Evolutionary conservation across 257 asterid species (phyloP).

Genomic region (Apocynum venetum): DNA sequence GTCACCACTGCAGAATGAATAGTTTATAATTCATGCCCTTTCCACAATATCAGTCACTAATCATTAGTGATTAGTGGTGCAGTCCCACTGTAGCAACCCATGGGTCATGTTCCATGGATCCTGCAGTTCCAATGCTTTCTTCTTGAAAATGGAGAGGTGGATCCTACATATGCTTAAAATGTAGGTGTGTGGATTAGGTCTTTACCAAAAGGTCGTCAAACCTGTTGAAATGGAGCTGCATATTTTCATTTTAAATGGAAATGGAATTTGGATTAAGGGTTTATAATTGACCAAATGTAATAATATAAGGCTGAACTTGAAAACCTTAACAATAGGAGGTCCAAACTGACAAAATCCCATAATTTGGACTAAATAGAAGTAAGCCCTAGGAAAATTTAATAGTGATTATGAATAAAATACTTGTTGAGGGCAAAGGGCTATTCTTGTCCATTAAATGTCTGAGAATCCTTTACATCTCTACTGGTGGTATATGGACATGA

Average conservation of each 20-base stretch:
- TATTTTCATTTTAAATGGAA: neutral
- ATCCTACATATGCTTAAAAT: neutral
- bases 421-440: neutral
- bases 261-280: neutral
- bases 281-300: neutral
- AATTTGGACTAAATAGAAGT: neutral
- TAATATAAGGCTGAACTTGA: neutral
- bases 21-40: neutral
- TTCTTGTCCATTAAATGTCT: neutral
- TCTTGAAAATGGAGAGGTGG: neutral
- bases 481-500: neutral
- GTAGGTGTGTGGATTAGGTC: neutral
- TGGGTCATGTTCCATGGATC: no score
- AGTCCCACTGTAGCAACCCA: no score
- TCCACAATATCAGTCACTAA: no score
- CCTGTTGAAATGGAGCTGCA: neutral
- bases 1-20: neutral
- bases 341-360: neutral
- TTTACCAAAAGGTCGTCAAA: neutral
- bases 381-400: neutral
- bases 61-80: no score
- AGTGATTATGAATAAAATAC: neutral
- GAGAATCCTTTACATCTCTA: neutral
- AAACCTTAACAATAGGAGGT: neutral
- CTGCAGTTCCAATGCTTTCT: neutral